These are phyloP conservation scores for Colletotrichum costaricense DNA, from an alignment of 2,329 filamentous ascomycete species.

Conservation along the genomic window DNA sequence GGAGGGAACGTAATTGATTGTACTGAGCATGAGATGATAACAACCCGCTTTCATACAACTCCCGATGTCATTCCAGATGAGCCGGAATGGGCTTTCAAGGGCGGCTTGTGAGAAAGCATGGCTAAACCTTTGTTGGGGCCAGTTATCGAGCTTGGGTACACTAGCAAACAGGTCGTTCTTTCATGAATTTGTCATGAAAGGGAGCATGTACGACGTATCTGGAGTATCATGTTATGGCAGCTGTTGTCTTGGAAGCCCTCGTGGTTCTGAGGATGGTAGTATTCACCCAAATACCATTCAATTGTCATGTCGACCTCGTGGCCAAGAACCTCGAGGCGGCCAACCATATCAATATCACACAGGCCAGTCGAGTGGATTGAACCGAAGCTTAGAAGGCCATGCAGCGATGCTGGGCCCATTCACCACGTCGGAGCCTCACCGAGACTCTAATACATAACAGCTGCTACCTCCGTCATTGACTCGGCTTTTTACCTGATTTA, in stretches of 20 bases:
- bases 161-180: background rate
- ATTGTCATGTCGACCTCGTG: too few species aligned
- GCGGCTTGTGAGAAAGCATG: background rate
- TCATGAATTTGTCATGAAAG: background rate
- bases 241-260: background rate
- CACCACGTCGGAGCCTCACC: background rate
- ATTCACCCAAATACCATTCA: background rate
- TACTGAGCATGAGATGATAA: background rate
- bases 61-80: background rate
- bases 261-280: background rate
- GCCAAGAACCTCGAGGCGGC: background rate
- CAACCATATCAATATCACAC: background rate
- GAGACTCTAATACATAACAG: background rate
- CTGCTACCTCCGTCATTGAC: background rate
- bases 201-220: background rate
- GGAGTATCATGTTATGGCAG: background rate
- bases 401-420: background rate
- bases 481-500: background rate
- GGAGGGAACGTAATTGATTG: background rate
- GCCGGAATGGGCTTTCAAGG: background rate
- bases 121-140: background rate
- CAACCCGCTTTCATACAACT: background rate
- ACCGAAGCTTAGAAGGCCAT: background rate
- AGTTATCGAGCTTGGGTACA: background rate
- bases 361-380: background rate